These are phyloP conservation scores for Eucalyptus sideroxylon DNA, from an alignment of 345 rosid species.

Conservation along the genomic window DNA sequence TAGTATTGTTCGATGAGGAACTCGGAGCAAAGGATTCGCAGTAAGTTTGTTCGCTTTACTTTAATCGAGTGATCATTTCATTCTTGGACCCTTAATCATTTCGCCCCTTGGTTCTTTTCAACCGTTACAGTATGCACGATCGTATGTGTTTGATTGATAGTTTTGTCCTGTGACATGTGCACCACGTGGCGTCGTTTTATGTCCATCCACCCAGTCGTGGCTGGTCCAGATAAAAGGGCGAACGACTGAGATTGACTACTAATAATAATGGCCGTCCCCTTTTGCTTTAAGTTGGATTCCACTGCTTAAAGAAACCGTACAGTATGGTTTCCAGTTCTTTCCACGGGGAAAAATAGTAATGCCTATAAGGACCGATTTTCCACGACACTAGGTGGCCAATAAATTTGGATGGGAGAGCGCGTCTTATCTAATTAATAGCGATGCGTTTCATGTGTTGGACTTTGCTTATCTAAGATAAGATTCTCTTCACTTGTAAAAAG, in stretches of 20 bases:
- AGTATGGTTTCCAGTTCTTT: not conserved
- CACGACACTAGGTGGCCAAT: not conserved
- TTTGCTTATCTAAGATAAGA: not conserved
- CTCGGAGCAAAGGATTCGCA: conserved; percentile 56
- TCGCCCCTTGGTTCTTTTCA: not conserved
- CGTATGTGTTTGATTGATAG: not conserved
- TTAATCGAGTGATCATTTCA: not conserved
- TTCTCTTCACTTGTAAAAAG: not conserved
- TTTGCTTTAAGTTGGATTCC: not conserved
- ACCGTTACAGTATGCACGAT: not conserved
- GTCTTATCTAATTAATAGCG: not conserved
- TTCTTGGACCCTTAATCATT: not conserved
- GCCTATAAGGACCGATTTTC: not conserved
- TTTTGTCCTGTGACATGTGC: not conserved
- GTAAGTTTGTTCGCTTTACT: conserved; percentile 33
- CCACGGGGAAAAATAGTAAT: not conserved
- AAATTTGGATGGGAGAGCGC: not conserved
- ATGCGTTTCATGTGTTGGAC: not conserved
- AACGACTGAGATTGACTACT: not conserved
- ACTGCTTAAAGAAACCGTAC: not conserved
- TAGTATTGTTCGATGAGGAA: conserved; percentile 68
- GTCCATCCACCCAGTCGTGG: not conserved
- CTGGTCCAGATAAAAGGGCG: not conserved
- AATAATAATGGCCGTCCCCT: not conserved
- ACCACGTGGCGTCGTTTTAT: not conserved